Conservation (phyloP, 1,284 basidiomycete genomes). For the Schizophyllum amplum region DNA sequence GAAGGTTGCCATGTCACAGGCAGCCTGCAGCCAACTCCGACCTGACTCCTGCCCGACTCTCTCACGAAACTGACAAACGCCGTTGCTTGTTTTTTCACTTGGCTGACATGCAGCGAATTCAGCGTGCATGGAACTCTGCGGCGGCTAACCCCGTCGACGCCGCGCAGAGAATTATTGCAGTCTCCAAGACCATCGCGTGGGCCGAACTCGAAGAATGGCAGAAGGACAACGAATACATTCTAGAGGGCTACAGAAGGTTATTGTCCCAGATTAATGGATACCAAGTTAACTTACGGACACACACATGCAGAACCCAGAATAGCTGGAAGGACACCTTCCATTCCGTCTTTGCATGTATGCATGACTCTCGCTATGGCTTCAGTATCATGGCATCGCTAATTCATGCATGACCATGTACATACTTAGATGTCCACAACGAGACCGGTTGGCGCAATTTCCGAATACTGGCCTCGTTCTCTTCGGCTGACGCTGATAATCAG, state of each 20-base stretch:
- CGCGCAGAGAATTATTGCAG: neutral
- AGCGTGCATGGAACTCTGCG: neutral
- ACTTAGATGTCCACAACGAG: slow-evolving; percentile 83
- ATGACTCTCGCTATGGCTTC: slow-evolving; percentile 17
- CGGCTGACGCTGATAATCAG: slow-evolving; percentile 28
- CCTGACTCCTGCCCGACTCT: too few relatives aligned
- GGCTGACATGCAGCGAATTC: too few relatives aligned
- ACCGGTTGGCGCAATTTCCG: slow-evolving; percentile 41
- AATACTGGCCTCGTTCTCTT: slow-evolving; percentile 4
- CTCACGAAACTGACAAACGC: too few relatives aligned
- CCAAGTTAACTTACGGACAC: slow-evolving; percentile 8
- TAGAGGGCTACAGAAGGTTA: slow-evolving; percentile 66
- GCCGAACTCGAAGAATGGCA: slow-evolving; percentile 61
- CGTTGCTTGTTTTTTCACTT: too few relatives aligned
- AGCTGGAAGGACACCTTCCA: slow-evolving; percentile 56
- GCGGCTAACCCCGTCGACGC: neutral
- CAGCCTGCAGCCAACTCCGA: too few relatives aligned
- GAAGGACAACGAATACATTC: slow-evolving; percentile 70
- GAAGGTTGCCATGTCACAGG: too few relatives aligned
- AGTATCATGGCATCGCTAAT: slow-evolving; percentile 1
- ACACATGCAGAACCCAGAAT: slow-evolving; percentile 44
- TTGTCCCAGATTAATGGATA: neutral
- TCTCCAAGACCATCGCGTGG: slow-evolving; percentile 43
- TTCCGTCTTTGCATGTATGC: slow-evolving; percentile 69
- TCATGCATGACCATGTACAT: slow-evolving; percentile 3